Base-by-base conservation (phyloP, 2,329 filamentous ascomycete species). In the Cladobotryum mycophilum region DNA sequence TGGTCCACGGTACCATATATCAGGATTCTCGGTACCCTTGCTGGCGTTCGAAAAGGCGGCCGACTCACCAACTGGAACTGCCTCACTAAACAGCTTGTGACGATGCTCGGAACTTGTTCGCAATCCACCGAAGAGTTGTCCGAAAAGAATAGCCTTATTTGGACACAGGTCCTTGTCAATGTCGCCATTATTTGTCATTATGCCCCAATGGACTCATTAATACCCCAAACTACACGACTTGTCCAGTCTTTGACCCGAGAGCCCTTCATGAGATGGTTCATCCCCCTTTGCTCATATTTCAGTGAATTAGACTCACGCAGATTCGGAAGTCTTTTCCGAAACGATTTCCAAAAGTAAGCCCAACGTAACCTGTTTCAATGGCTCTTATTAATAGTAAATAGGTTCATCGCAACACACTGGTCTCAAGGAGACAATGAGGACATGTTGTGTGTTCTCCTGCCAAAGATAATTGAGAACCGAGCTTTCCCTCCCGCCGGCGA, bases 221-320 rank as follows among this genome's bases (percentile, higher is more conserved):
- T 95, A 40, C 81, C 88, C 1, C 78, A 81, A 36, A 78, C 91
- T 51, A 78, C 80, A 14, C 69, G 80, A 3, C 75, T 95, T 42
- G 79, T 81, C 63, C 81, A 85, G 34, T 71, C 73, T 3, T 70
- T 95, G 44, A 82, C 80, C 3, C 78, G 79, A 47, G 81, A 86
- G 41, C 76, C 78, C 1, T 77, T 91, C 60, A 80, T 85, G 61
- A 70, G 70, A 47, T 85, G 84, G 73, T 97, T 96, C 65, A 78
- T 97, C 41, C 79, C 84, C 0, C 96, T 97, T 67, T 96, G 89
- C 67, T 85, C 85, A 13, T 84, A 88, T 47, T 84, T 93, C 58
- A 85, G 88, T 0, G 80, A 89, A 48, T 74, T 95, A 35, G 84
- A 90, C 42, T 65, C 78, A 2, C 80, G 85, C 48, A 80, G 88